A percentile compares a stretch with the other conserved stretches of the same genome.
phyloP scores from a whole-genome alignment of 2,329 filamentous ascomycete genomes.

The Xylaria sp. region DNA sequence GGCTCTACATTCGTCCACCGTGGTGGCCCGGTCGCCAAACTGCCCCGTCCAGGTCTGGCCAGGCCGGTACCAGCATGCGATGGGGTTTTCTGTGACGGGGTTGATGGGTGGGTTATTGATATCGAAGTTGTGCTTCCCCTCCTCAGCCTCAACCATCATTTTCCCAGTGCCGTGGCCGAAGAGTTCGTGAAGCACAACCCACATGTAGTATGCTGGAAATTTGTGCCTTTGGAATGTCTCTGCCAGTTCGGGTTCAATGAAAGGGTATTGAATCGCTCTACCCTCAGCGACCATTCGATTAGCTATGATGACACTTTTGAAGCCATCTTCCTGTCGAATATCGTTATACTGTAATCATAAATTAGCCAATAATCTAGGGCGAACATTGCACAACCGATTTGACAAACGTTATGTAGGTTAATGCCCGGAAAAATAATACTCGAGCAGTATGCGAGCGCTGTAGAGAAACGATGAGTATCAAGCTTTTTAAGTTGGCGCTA shows the following conservation, averaged over 20 bases:
- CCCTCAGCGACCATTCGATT: not conserved
- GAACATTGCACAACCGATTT: not conserved
- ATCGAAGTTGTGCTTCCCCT: not conserved
- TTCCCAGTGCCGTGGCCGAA: not conserved
- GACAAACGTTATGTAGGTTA: not conserved
- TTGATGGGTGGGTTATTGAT: not conserved
- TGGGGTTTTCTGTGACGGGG: not conserved
- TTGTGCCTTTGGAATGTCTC: not conserved
- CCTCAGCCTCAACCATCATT: not conserved
- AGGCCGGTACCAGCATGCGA: not conserved
- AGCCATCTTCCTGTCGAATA: not conserved
- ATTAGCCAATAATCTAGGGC: not conserved
- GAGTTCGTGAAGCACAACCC: not conserved
- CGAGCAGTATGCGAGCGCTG: not conserved
- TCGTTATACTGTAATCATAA: not conserved
- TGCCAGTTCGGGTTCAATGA: not conserved
- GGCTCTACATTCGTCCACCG: not conserved
- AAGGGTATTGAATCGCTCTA: not conserved
- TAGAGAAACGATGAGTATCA: conserved; percentile 48
- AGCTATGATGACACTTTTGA: not conserved
- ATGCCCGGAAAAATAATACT: not conserved
- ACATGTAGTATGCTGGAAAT: not conserved
- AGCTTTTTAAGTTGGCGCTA: conserved; percentile 61
- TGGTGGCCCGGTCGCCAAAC: not conserved
- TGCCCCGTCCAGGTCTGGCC: not conserved